Conservation (phyloP, 441 rosid genomes). For the Biscutella auriculata region DNA sequence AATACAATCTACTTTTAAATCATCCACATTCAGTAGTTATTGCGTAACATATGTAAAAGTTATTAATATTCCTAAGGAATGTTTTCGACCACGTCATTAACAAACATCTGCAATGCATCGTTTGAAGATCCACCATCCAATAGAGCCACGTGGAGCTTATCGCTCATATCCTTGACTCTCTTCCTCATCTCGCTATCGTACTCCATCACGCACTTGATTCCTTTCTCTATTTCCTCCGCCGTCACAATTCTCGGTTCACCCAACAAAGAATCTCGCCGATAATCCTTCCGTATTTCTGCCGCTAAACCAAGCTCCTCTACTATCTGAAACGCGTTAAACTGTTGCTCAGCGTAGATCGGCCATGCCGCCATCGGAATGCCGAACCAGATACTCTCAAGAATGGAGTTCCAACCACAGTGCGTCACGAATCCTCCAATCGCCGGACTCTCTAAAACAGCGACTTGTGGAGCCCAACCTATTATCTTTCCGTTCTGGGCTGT, state of each 20-base stretch:
- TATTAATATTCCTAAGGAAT: not conserved
- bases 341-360: constrained; percentile 21
- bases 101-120: not conserved
- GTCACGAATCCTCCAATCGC: constrained; percentile 22
- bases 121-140: constrained; percentile 35
- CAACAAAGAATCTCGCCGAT: not conserved
- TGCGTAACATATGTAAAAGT: too few relatives aligned
- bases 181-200: constrained; percentile 12
- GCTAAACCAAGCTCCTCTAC: constrained; percentile 19
- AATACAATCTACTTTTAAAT: too few relatives aligned
- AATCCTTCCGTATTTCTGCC: constrained; percentile 1
- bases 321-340: constrained; percentile 20
- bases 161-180: constrained; percentile 27
- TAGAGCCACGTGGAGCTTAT: constrained; percentile 15
- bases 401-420: constrained; percentile 26
- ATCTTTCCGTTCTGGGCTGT: constrained; percentile 13
- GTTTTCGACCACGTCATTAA: constrained; percentile 14
- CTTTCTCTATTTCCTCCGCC: constrained; percentile 31
- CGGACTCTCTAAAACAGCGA: not conserved
- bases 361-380: constrained; percentile 18
- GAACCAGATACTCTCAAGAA: constrained; percentile 22
- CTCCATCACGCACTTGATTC: constrained; percentile 31
- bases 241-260: constrained; percentile 12
- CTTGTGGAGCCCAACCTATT: constrained; percentile 24
- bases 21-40: too few relatives aligned